Conservation (phyloP, 148 eudicot species). For the Talinum fruticosum region DNA sequence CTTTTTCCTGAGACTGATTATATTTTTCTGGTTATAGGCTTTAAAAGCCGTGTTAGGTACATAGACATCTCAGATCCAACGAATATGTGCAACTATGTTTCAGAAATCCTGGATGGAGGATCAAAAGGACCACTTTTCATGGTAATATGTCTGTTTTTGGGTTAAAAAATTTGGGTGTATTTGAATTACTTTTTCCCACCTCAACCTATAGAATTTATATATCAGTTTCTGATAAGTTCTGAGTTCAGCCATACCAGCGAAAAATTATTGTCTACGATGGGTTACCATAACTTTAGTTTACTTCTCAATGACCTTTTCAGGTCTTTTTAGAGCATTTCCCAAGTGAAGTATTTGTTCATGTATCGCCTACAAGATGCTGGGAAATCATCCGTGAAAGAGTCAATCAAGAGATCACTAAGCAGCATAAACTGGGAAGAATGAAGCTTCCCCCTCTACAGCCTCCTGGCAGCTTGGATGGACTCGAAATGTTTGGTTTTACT, state of each 20-base stretch:
- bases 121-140: conserved; percentile 78
- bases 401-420: conserved; percentile 78
- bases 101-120: conserved; percentile 85
- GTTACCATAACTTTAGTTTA: conserved; percentile 5
- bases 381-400: conserved; percentile 88
- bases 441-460: conserved; percentile 93
- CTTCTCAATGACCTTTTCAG: conserved; percentile 32
- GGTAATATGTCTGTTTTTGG: conserved; percentile 41
- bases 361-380: conserved; percentile 81
- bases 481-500: conserved; percentile 94
- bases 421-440: conserved; percentile 66
- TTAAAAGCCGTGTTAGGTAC: conserved; percentile 80
- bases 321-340: conserved; percentile 69
- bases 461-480: conserved; percentile 88
- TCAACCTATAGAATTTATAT: neutral
- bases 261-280: neutral
- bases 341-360: conserved; percentile 65
- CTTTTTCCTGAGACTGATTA: neutral
- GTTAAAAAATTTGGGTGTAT: neutral
- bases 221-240: neutral
- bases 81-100: conserved; percentile 64
- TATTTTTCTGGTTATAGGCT: conserved; percentile 46
- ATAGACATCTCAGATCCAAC: conserved; percentile 70
- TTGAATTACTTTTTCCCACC: neutral
- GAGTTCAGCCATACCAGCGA: neutral